Conservation (phyloP, 2,329 filamentous ascomycete genomes). For the Pseudogymnoascus sp. region DNA sequence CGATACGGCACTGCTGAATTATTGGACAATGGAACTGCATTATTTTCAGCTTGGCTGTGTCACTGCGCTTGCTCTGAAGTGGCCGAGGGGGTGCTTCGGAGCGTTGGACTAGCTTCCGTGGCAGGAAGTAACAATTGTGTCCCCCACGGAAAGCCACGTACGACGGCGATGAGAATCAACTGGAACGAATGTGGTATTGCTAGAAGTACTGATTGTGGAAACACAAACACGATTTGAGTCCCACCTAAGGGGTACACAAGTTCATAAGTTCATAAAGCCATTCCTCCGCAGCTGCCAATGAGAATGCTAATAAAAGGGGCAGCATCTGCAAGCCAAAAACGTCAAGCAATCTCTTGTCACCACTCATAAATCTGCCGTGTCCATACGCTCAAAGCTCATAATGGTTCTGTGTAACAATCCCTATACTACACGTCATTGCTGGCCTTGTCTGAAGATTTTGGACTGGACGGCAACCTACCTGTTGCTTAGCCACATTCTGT, state of each 20-base stretch:
- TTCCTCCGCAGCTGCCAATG: background rate
- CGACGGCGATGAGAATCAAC: background rate
- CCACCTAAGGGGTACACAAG: background rate
- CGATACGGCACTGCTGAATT: background rate
- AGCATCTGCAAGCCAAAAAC: background rate
- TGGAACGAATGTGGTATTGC: background rate
- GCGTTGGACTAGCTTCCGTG: background rate
- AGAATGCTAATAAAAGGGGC: background rate
- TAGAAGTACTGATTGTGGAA: background rate
- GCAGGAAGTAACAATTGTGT: background rate
- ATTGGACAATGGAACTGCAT: background rate
- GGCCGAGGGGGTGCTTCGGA: background rate
- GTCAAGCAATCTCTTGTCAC: background rate
- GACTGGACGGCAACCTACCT: background rate
- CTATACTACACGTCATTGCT: background rate
- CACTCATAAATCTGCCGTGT: background rate
- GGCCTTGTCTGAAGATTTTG: background rate
- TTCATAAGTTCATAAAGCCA: background rate
- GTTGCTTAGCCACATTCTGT: slow-evolving; percentile 32
- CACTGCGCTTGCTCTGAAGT: background rate
- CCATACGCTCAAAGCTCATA: background rate
- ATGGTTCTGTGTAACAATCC: background rate
- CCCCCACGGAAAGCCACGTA: background rate
- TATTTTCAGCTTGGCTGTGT: background rate
- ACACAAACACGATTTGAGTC: background rate